A percentile compares a stretch with the other conserved stretches of the same genome.
phyloP scores from a whole-genome alignment of 192 early-diverging fungal genomes.

The Dispira simplex region DNA sequence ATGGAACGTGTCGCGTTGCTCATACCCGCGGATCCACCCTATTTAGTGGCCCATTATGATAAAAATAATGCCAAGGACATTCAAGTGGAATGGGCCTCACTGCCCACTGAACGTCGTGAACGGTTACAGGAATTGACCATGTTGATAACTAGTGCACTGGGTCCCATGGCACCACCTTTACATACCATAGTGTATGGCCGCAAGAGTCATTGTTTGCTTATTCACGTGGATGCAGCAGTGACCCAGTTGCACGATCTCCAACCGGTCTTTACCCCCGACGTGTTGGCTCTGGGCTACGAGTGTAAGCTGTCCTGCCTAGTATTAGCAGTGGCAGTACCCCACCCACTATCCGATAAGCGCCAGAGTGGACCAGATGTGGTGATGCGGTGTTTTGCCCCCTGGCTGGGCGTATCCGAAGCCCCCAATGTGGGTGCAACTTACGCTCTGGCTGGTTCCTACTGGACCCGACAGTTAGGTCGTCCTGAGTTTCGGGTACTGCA shows the following conservation, averaged over 20 bases:
- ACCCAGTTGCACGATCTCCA: background rate
- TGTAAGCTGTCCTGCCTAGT: background rate
- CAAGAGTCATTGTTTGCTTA: background rate
- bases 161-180: background rate
- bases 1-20: background rate
- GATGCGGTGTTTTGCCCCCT: conserved; percentile 6
- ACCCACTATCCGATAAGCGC: too few species aligned
- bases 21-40: background rate
- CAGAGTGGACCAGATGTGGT: background rate
- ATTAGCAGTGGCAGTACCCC: background rate
- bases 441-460: background rate
- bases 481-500: background rate
- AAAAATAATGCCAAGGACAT: too few species aligned
- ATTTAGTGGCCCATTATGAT: too few species aligned
- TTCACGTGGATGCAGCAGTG: background rate
- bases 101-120: background rate
- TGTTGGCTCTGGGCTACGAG: conserved; percentile 5
- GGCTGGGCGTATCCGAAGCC: conserved; percentile 1
- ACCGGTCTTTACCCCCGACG: background rate
- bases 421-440: background rate
- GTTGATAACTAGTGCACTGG: background rate
- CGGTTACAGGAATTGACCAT: background rate
- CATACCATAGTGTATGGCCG: background rate
- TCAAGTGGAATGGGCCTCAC: background rate
- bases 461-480: background rate